Base-by-base conservation (phyloP, 768 basidiomycete genomes). In the Lentinus tigrinus region DNA sequence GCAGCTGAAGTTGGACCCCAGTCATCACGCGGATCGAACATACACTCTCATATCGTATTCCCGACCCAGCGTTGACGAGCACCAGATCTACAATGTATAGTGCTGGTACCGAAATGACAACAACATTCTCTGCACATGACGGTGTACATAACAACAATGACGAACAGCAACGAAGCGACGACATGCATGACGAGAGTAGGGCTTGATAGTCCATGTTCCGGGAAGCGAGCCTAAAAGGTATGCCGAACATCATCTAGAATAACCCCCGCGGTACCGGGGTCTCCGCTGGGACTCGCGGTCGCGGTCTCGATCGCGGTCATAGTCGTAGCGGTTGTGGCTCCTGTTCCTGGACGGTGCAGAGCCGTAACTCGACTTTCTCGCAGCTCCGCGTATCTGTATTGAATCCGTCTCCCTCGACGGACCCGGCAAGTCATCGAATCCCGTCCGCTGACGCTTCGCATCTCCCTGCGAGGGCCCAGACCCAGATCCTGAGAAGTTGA, bases 251-350 rank as follows among this genome's bases (percentile, higher is more conserved):
- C 56, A 70, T 57, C 67, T 58, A 9, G 65, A 53, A 57, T 73
- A 73, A 2, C 72, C 70, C 38, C 70, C 72, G 26, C 59, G 67
- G 48, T 73, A 73, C n/a, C 68, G 66, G 10, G 72, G 72, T 6
- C 69, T 67, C 26, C 69, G 63, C 8, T 60, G 47, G 10, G 64
- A 59, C 16, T 63, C 62, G 14, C 54, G 60, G 2, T 61, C 62
- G n/a, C 57, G 56, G 17, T 63, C 54, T 4, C 51, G 34, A 24
- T 51, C 40, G 9, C 57, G 42, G 8, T 63, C 64, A 11, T 51
- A 47, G 31, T 61, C 57, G 34, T 60, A 37, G 26, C 54, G 48
- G 24, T 61, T 47, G 28, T 60, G 40, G n/a, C 54, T 31, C 31
- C 31, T 49, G 42, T 61, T 47, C 27, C 65, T 23, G 49, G 55